Conservation (phyloP, 2,329 filamentous ascomycete species). For the Boeremia lycopersici region DNA sequence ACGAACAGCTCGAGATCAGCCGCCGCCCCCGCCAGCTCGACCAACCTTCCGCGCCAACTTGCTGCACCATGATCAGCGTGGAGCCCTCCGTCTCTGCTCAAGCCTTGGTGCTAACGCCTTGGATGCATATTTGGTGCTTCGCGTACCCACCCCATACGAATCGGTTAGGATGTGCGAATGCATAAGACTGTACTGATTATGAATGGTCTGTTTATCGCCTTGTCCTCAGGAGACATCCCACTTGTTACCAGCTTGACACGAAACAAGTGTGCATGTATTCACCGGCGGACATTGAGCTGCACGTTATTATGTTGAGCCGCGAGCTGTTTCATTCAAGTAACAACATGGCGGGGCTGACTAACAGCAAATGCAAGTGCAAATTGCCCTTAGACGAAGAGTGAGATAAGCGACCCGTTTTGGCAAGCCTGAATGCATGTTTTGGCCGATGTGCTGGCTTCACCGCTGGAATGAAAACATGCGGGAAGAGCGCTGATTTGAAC, state of each 20-base stretch:
- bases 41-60: slow-evolving; percentile 27
- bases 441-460: slow-evolving; percentile 1
- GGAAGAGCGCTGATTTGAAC: not conserved
- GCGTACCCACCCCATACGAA: slow-evolving; percentile 13
- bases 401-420: slow-evolving; percentile 13
- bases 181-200: slow-evolving; percentile 14
- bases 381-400: not conserved
- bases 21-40: slow-evolving; percentile 26
- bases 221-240: not conserved
- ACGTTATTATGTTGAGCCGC: slow-evolving; percentile 1
- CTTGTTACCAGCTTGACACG: not conserved
- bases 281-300: not conserved
- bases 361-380: slow-evolving; percentile 15
- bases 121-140: slow-evolving; percentile 19
- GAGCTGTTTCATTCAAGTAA: slow-evolving; percentile 15
- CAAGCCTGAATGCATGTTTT: not conserved
- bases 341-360: slow-evolving; percentile 17
- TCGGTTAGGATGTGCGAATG: slow-evolving; percentile 13
- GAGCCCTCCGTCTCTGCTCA: slow-evolving; percentile 23
- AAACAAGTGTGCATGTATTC: slow-evolving; percentile 9
- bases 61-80: slow-evolving; percentile 30
- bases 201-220: not conserved
- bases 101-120: slow-evolving; percentile 23
- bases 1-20: not conserved
- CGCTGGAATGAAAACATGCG: slow-evolving; percentile 15